A percentile compares a stretch with the other conserved stretches of the same genome.
These are phyloP conservation scores for Hanseniaspora lindneri DNA, from an alignment of 805 yeast genomes.

Conservation along the genomic window DNA sequence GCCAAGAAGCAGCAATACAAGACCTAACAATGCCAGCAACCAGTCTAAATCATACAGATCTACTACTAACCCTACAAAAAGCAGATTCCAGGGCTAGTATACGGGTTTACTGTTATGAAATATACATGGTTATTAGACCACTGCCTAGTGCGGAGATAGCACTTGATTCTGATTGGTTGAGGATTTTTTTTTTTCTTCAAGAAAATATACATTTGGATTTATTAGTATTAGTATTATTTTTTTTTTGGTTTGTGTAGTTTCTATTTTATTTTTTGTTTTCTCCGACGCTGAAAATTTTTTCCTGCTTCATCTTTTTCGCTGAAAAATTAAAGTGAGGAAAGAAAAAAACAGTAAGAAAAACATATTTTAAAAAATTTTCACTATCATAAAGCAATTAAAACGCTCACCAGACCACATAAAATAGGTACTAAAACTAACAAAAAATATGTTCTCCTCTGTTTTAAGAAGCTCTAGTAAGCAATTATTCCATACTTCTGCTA, in stretches of 20 bases:
- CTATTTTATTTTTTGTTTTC: background rate
- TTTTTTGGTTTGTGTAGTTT: too few relatives aligned
- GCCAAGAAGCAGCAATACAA: too few relatives aligned
- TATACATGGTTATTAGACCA: too few relatives aligned
- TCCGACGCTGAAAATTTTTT: background rate
- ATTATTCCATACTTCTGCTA: constrained; percentile 22
- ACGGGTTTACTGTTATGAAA: too few relatives aligned
- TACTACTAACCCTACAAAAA: background rate
- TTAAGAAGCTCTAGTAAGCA: constrained; percentile 11
- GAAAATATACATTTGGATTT: too few relatives aligned
- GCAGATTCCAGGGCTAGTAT: constrained; percentile 2
- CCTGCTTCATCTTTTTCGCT: too few relatives aligned
- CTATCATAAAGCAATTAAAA: too few relatives aligned
- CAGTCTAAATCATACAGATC: background rate
- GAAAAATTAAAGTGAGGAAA: too few relatives aligned
- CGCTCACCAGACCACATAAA: constrained; percentile 5
- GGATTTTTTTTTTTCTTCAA: background rate
- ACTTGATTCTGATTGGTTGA: background rate
- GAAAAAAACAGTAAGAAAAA: background rate
- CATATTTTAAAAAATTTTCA: background rate
- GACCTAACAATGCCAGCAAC: background rate
- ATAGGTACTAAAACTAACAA: background rate
- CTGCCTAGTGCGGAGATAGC: too few relatives aligned
- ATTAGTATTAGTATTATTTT: too few relatives aligned
- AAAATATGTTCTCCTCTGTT: constrained; percentile 10